Base-by-base conservation (phyloP, 2,329 filamentous ascomycete species). In the Hypoxylon sp. region DNA sequence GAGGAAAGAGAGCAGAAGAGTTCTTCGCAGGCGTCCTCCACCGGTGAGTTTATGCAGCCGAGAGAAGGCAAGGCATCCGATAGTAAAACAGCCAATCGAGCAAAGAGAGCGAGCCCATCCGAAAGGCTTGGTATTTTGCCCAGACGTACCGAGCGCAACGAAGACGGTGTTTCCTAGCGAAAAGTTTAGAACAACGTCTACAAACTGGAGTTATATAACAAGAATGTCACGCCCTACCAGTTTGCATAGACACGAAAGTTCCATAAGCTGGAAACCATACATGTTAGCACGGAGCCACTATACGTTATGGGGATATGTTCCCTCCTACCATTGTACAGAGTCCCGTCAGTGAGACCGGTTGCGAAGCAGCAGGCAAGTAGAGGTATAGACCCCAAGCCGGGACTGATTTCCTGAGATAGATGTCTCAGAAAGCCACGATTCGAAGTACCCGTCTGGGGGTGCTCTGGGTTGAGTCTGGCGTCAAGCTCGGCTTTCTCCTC, bases 71-170 rank as follows among this genome's bases (percentile, higher is more conserved):
- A 81, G 76, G 39, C 79, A 82, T 26, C 81, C 82, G n/a, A 80
- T 54, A 37, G 78, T 70, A 68, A 83, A 83, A 65, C 79, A 83
- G 14, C 77, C 79, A 68, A 83, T 82, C 2, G 81, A 83, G 47
- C 78, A 80, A 19, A 83, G 76, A 11, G 81, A 83, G 14, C 81
- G 79, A 14, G 80, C 78, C 81, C 82, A 83, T 60, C 81, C 81
- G 63, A 78, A 83, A 1, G 80, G 78, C 44, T 71, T 79, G 35
- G 75, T 77, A 55, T 82, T 81, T 53, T 81, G 80, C 26, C 78
- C 76, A 0, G 80, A 81, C 0, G 80, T 78, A 3, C 81, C 81
- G 13, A 83, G 74, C 10, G 80, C 80, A n/a, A 82, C 74, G 68
- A 82, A 83, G 50, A 83, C 81, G 17, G 80, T 82, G 57, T 82